phyloP scores from a whole-genome alignment of 192 early-diverging fungal genomes.

The Coemansia guatemalensis region DNA sequence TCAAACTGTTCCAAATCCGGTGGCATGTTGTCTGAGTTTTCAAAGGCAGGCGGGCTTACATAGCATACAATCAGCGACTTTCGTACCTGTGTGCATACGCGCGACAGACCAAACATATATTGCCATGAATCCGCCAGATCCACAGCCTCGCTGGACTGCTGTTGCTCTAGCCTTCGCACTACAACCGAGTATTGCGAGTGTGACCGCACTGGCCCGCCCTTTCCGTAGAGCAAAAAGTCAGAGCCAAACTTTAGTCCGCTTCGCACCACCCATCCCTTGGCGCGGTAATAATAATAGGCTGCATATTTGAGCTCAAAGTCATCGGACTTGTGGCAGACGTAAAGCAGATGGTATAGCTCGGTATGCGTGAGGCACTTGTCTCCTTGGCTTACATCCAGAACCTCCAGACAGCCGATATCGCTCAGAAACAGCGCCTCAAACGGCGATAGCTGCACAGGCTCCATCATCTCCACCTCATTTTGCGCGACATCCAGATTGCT shows the following conservation, averaged over 20 bases:
- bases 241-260: slow-evolving; percentile 83
- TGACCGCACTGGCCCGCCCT: slow-evolving; percentile 29
- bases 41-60: slow-evolving; percentile 15
- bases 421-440: slow-evolving; percentile 76
- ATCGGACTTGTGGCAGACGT: slow-evolving; percentile 14
- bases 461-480: slow-evolving; percentile 39
- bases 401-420: slow-evolving; percentile 57
- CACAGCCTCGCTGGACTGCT: not conserved
- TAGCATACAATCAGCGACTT: slow-evolving; percentile 49
- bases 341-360: slow-evolving; percentile 23
- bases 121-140: slow-evolving; percentile 29
- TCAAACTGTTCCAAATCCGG: slow-evolving; percentile 26
- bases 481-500: slow-evolving; percentile 3
- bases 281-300: slow-evolving; percentile 81
- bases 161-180: slow-evolving; percentile 1
- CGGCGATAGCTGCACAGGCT: slow-evolving; percentile 67
- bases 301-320: slow-evolving; percentile 67
- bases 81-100: slow-evolving; percentile 37
- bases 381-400: slow-evolving; percentile 27
- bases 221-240: slow-evolving; percentile 61
- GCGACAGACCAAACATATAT: slow-evolving; percentile 37
- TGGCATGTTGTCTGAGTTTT: not conserved
- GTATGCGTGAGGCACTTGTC: not conserved
- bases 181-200: slow-evolving; percentile 48
- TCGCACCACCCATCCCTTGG: slow-evolving; percentile 80